Conservation (phyloP, 2,329 filamentous ascomycete species). For the Neurospora sp. region DNA sequence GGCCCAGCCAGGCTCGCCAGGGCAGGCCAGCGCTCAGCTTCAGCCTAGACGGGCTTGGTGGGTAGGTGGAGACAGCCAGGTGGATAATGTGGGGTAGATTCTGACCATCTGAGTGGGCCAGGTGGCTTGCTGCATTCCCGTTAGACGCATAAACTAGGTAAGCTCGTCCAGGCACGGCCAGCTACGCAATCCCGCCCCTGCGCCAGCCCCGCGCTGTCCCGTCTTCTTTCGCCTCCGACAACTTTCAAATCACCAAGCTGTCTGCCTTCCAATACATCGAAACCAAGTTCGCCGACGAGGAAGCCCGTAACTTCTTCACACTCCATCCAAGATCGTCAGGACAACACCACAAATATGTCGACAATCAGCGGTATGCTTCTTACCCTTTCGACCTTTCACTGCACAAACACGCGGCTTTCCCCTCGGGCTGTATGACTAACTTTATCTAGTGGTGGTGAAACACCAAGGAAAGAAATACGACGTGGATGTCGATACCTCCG, state of each 20-base stretch:
- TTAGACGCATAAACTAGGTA: not conserved
- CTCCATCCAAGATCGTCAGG: not conserved
- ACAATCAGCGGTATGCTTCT: conserved; percentile 12
- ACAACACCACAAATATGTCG: conserved; percentile 9
- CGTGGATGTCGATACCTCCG: conserved; percentile 76
- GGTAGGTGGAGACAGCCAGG: not conserved
- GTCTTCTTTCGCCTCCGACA: conserved; percentile 13
- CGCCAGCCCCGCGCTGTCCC: conserved; percentile 4
- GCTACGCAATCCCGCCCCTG: conserved; percentile 9
- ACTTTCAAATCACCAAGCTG: conserved; percentile 5
- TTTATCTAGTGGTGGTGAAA: conserved; percentile 69
- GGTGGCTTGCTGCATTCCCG: not conserved
- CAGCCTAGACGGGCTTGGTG: not conserved
- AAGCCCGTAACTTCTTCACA: conserved; percentile 3
- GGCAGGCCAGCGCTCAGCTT: not conserved
- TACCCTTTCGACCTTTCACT: not conserved
- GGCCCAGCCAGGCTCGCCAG: not conserved
- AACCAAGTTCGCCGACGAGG: not conserved
- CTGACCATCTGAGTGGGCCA: not conserved
- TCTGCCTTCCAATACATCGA: not conserved
- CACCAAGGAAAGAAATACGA: conserved; percentile 94
- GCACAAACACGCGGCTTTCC: not conserved
- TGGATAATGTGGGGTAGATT: not conserved
- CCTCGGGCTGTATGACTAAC: conserved; percentile 6
- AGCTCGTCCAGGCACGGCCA: not conserved